Base-by-base conservation (phyloP, 345 rosid genomes). In the Corchorus capsularis region DNA sequence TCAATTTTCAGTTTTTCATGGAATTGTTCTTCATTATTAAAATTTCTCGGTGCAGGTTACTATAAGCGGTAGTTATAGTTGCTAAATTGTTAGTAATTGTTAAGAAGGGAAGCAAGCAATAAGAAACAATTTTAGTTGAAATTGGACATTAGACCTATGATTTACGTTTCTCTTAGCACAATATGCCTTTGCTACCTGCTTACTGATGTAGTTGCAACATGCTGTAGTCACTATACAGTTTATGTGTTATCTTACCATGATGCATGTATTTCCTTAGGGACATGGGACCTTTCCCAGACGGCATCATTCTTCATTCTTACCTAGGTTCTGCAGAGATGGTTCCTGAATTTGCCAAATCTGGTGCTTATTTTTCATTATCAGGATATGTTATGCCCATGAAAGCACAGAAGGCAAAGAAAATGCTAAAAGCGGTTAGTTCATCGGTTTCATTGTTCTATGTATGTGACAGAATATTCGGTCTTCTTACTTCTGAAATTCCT, bases 261-360 rank as follows among this genome's bases (percentile, higher is more conserved):
- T 22, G 0, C 68, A 19, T 57, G 19, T 61, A 16, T 79, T 74
- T 76, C 63, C 27, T 57, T 84, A 91, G 96, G 84, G 85, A 84
- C 72, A 67, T 76, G 32, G 98, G 99, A 52, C 97, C 98, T 71
- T 93, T 96, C 80, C 94, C 98, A 68, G 81, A 85, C 72, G 99
- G 97, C 43, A 43, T 93, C 63, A 89, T 96, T 77, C 97, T 96
- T 71, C 97, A 93, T 78, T 92, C 98, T 16, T 96, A 85, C 85
- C 80, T 89, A 49, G 98, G 98, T 57, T 89, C 98, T 13, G 92
- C 97, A 53, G 97, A 91, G 90, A 93, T 96, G 98, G 98, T 96
- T 82, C 93, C 97, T 84, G 97, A 92, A 77, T 85, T 93, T 56
- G 88, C 94, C 13, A 90, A 89, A 82, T 90, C 90, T 37, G 97